Evolutionary conservation across 202 grass and related monocot genomes (phyloP), one percentile per base, ranked within the genome.

Genomic region (Eragrostis tef): DNA sequence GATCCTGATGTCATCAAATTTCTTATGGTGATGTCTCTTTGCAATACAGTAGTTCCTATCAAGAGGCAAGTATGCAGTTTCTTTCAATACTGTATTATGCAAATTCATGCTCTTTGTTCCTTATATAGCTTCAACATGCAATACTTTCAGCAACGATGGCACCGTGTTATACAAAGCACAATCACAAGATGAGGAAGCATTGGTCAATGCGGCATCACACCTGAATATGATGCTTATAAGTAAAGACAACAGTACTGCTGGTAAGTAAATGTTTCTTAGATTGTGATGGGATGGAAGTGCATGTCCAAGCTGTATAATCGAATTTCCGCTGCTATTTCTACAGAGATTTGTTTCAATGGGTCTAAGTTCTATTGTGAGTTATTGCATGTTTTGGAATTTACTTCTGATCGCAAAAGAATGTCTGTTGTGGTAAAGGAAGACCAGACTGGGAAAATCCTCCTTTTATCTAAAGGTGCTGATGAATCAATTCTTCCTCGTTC

Each of bases 381-480:
- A 64, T 77, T 98, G 79, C 88, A 98, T 73, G 75, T 87, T 85
- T 71, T 98, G 58, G 94, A 98, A 74, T 98, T 98, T 75, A 94
- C 94, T 86, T 98, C 94, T 80, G 92, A 98, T 84, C 88, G 94
- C 61, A 98, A 93, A 85, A 93, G 90, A 91, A 98, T 94, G 92
- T 98, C 94, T 57, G 77, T 91, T 62, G 84, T 94, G 66, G 84
- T 93, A 44, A 93, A 89, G 75, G 88, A 94, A 54, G 73, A 36
- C 12, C 73, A 87, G 53, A 89, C 63, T 86, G 92, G 82, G 73
- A 92, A 84, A 59, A 88, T 91, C 57, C 66, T 93, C 78, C 92
- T 98, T 69, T 82, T 98, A 74, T 78, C 88, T 13, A 98, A 98
- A 91, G 94, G 92, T 70, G 94, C 94, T 71, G 92, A 94, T 91